phyloP scores from a whole-genome alignment of 345 rosid genomes.

The Populus pruinosa region DNA sequence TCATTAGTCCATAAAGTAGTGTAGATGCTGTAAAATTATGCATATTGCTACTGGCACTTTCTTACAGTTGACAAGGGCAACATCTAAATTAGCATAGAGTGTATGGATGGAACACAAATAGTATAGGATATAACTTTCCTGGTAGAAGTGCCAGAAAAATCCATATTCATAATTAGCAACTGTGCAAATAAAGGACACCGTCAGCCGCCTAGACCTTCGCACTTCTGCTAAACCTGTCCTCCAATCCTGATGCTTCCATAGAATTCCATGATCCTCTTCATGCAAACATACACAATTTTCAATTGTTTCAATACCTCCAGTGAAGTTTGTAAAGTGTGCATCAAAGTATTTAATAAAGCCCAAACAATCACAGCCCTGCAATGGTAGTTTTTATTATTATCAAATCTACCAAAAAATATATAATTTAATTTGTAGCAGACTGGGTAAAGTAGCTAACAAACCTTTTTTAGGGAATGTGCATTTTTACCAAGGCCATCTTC shows the following conservation, averaged over 20 bases:
- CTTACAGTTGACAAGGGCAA: background rate
- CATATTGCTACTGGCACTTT: background rate
- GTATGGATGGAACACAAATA: background rate
- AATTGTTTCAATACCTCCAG: conserved; percentile 87
- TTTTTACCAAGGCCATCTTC: conserved; percentile 96
- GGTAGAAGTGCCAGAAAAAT: conserved; percentile 92
- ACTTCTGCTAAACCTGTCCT: conserved; percentile 95
- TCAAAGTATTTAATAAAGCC: conserved; percentile 84
- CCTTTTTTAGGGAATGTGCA: conserved; percentile 95
- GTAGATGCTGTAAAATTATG: background rate
- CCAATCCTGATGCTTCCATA: conserved; percentile 99
- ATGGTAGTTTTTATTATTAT: conserved; percentile 4
- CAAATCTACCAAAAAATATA: background rate
- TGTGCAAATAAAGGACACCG: conserved; percentile 78
- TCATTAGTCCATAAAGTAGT: background rate
- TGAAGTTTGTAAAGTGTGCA: conserved; percentile 84
- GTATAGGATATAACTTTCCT: conserved; percentile 40
- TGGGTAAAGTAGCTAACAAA: conserved; percentile 11
- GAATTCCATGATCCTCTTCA: conserved; percentile 88
- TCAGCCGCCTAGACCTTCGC: conserved; percentile 78
- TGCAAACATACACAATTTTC: conserved; percentile 90
- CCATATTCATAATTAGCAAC: conserved; percentile 94
- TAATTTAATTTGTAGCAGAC: background rate
- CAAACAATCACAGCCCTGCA: conserved; percentile 86
- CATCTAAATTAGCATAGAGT: background rate